phyloP scores from a whole-genome alignment of 371 early-diverging fungal species.

The Actinomucor elegans region DNA sequence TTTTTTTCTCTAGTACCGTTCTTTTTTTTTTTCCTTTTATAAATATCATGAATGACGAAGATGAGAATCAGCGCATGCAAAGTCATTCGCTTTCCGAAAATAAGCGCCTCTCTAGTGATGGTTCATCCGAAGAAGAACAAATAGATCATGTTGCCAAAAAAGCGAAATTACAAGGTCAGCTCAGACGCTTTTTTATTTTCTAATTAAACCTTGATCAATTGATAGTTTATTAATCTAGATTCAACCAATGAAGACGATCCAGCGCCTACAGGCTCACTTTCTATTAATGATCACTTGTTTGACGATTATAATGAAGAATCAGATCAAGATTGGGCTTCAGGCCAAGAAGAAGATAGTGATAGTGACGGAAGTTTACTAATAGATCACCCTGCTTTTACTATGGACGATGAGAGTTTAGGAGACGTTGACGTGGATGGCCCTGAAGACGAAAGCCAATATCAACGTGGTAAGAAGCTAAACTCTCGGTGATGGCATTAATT shows the following conservation, averaged over 20 bases:
- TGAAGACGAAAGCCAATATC: conserved; percentile 26
- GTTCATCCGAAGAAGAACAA: not conserved
- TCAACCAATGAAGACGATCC: conserved; percentile 13
- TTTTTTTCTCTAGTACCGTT: too few species aligned
- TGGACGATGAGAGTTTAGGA: conserved; percentile 31
- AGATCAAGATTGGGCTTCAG: conserved; percentile 48
- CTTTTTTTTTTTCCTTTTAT: too few species aligned
- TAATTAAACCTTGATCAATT: not conserved
- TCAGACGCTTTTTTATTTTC: not conserved
- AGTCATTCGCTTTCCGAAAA: not conserved
- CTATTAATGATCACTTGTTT: conserved; percentile 13
- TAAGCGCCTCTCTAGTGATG: conserved; percentile 10
- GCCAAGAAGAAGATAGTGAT: conserved; percentile 19
- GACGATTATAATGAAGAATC: conserved; percentile 50
- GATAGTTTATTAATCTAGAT: not conserved
- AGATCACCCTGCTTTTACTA: conserved; percentile 27
- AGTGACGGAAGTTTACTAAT: conserved; percentile 19
- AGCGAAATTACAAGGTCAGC: conserved; percentile 5
- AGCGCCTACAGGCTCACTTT: conserved; percentile 14
- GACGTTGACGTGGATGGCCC: conserved; percentile 34
- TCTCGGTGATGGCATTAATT: not conserved
- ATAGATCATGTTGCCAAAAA: conserved; percentile 5
- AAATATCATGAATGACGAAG: conserved; percentile 10
- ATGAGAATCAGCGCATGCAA: conserved; percentile 7
- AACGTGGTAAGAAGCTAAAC: conserved; percentile 13